These are phyloP conservation scores for Phytophthora ramorum DNA, from an alignment of 352 stramenopile genomes.

Conservation along the genomic window DNA sequence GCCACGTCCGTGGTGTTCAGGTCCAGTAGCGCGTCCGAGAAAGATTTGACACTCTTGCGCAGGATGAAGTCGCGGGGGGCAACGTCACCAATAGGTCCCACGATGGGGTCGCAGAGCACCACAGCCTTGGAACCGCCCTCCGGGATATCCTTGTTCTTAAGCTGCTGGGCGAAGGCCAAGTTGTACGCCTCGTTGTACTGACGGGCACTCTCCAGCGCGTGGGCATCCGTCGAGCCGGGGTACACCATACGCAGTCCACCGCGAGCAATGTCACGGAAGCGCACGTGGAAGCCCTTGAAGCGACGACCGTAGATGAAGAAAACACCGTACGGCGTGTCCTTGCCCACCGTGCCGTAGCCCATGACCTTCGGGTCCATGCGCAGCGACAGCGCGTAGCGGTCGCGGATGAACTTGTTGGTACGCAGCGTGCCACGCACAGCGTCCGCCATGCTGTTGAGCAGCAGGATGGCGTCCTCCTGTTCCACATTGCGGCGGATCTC, in stretches of 20 bases:
- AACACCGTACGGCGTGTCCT: conserved; percentile 94
- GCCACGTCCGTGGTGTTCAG: conserved; percentile 79
- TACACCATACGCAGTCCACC: conserved; percentile 84
- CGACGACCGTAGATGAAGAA: conserved; percentile 97
- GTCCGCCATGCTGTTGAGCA: conserved; percentile 84
- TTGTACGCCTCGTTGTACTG: conserved; percentile 90
- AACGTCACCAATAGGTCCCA: conserved; percentile 75
- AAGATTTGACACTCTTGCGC: conserved; percentile 97
- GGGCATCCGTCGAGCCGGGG: conserved; percentile 64
- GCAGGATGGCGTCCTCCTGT: conserved; percentile 70
- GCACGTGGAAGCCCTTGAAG: conserved; percentile 94
- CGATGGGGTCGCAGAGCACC: conserved; percentile 79
- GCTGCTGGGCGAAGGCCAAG: conserved; percentile 84
- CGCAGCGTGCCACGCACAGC: conserved; percentile 77
- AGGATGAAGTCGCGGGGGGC: conserved; percentile 90
- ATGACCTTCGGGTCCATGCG: conserved; percentile 83
- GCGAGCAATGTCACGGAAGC: conserved; percentile 85
- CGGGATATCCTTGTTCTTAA: conserved; percentile 91
- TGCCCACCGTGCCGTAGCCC: conserved; percentile 81
- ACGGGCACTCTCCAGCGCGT: conserved; percentile 70
- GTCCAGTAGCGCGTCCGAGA: conserved; percentile 89
- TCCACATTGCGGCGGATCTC: conserved; percentile 82
- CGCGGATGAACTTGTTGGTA: conserved; percentile 86
- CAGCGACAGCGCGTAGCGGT: conserved; percentile 83
- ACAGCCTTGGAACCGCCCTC: conserved; percentile 88